Base-by-base conservation (phyloP, 2,329 filamentous ascomycete genomes). In the Macrophomina tecta region DNA sequence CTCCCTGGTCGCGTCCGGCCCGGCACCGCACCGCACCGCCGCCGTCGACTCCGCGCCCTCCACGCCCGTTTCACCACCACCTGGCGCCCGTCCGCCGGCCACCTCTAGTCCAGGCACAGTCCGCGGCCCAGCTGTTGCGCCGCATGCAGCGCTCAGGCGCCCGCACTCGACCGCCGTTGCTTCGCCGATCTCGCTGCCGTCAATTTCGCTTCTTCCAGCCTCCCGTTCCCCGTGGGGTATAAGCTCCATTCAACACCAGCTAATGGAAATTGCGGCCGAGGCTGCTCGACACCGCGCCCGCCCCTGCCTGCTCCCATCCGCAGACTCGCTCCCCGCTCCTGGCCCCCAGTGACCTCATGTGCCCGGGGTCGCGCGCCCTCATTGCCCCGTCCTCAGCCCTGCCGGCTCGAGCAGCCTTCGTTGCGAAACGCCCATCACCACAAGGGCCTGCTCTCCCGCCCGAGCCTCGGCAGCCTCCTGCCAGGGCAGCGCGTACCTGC, bases 91-190 rank as follows among this genome's bases (percentile, higher is more conserved):
- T 30, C 5, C 48, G n/a, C 18, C 8, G 6, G 18, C 8, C 23
- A n/a, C 23, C 49, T 52, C 49, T 52, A 52, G 49, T 7, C 56
- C 56, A 61, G 56, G 56, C 11, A 61, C 55, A 30, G 38, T 18
- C 14, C 32, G 52, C 55, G 14, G 49, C 49, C 9, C 23, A 30
- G 8, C 49, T 5, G 23, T 28, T 11, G 12, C n/a, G 45, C 58
- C 58, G 58, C 58, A 49, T 62, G 58, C 58, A 62, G 58, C 58
- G 7, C 58, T 62, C 42, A 48, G 58, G 42, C 48, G 56, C 55
- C 30, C 12, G 34, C n/a, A 23, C 4, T 23, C 49, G 5, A 34
- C 32, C 42, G 45, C 58, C 58, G 58, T 49, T 62, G 36, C 58
- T 34, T 32, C 32, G 58, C 58, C 58, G 58, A 62, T 62, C 58